Evolutionary conservation across 305 asterid genomes (phyloP).

Genomic region (Fraxinus dipetala): DNA sequence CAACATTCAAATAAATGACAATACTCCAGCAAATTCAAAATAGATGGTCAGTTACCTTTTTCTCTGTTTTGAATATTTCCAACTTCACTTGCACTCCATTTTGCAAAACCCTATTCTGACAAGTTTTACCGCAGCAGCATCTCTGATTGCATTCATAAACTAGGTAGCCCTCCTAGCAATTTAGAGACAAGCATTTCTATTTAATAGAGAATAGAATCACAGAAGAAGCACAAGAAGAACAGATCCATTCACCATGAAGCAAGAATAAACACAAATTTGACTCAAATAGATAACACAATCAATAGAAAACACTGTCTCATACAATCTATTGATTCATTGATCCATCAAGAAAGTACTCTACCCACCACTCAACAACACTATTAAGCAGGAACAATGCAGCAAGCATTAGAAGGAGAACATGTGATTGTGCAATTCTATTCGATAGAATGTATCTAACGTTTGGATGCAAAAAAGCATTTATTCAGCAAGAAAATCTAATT

Average conservation of each 20-base stretch:
- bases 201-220: constrained; percentile 3
- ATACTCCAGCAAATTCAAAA: constrained; percentile 16
- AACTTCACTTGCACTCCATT: constrained; percentile 79
- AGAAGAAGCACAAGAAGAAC: constrained; percentile 11
- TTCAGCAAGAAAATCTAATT: not conserved
- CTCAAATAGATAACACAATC: constrained; percentile 10
- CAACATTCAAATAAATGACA: constrained; percentile 19
- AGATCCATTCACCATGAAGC: constrained; percentile 5
- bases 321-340: not conserved
- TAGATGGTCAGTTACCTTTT: constrained; percentile 51
- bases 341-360: constrained; percentile 9
- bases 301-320: not conserved
- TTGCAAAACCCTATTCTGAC: constrained; percentile 94
- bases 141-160: constrained; percentile 93
- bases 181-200: constrained; percentile 16
- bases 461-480: not conserved
- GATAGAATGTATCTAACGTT: not conserved
- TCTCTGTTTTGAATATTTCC: constrained; percentile 90
- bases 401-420: not conserved
- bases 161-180: constrained; percentile 85
- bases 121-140: constrained; percentile 69
- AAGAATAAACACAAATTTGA: not conserved
- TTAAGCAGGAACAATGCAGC: constrained; percentile 10
- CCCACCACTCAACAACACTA: constrained; percentile 2
- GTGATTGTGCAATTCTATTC: not conserved